Conservation (phyloP, 1,284 basidiomycete genomes). For the Coniferiporia sulphurascens region DNA sequence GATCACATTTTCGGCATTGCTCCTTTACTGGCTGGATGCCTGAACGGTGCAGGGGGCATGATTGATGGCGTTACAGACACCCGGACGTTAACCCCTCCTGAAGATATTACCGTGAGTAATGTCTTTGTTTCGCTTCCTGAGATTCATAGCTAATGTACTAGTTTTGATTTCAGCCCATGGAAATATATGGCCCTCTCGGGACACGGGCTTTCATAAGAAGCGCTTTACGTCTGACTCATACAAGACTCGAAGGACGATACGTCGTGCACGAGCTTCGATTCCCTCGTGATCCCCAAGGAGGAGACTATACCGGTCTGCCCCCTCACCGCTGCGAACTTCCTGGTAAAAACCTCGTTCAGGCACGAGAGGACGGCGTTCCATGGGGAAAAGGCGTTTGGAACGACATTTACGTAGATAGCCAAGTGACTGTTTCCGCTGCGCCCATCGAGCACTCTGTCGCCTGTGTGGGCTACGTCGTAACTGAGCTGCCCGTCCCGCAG, state of each 20-base stretch:
- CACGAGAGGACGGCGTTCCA: slow-evolving; percentile 14
- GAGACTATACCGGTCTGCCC: slow-evolving; percentile 45
- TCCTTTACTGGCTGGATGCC: slow-evolving; percentile 61
- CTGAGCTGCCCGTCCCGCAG: slow-evolving; percentile 73
- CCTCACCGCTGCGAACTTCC: slow-evolving; percentile 54
- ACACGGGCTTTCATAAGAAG: slow-evolving; percentile 79
- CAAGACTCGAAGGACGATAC: slow-evolving; percentile 66
- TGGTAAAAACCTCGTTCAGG: slow-evolving; percentile 64
- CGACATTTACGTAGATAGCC: slow-evolving; percentile 54
- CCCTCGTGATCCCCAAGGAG: slow-evolving; percentile 45
- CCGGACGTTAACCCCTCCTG: slow-evolving; percentile 30
- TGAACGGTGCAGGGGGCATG: slow-evolving; percentile 69
- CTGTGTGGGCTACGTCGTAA: slow-evolving; percentile 80
- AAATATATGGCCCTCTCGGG: slow-evolving; percentile 88
- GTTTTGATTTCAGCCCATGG: slow-evolving; percentile 47
- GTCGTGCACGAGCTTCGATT: slow-evolving; percentile 88
- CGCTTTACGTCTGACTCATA: slow-evolving; percentile 68
- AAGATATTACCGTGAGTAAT: slow-evolving; percentile 19
- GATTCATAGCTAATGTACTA: slow-evolving; percentile 10
- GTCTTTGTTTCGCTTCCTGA: slow-evolving; percentile 1
- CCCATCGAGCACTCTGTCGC: slow-evolving; percentile 81
- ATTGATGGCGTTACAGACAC: slow-evolving; percentile 58
- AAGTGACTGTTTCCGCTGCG: slow-evolving; percentile 75
- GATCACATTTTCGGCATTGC: slow-evolving; percentile 84
- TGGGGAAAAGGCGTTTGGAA: slow-evolving; percentile 64